Percentiles rank a stretch among this genome's conserved stretches.
These are phyloP conservation scores for Aspergillus carbonarius DNA, from an alignment of 2,329 filamentous ascomycete species.

Conservation along the genomic window DNA sequence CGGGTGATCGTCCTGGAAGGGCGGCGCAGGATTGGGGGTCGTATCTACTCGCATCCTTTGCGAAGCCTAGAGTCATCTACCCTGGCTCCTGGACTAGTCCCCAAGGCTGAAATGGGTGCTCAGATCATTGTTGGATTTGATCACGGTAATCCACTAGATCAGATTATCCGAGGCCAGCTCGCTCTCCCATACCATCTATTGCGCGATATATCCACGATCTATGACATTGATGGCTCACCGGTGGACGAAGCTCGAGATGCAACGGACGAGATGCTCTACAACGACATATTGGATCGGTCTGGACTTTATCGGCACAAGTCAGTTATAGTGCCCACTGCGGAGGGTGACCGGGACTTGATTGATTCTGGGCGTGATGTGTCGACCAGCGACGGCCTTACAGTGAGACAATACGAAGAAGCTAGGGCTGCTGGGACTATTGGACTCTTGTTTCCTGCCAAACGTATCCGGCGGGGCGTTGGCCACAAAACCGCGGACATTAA, in stretches of 20 bases:
- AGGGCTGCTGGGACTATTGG: constrained; percentile 57
- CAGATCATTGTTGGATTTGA: constrained; percentile 99
- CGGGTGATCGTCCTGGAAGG: constrained; percentile 84
- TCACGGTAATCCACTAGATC: constrained; percentile 87
- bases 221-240: constrained; percentile 64
- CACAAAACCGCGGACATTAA: constrained; percentile 54
- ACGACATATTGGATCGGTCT: constrained; percentile 88
- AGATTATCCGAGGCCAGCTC: constrained; percentile 86
- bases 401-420: constrained; percentile 71
- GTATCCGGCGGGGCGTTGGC: constrained; percentile 45
- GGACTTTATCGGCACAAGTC: constrained; percentile 85
- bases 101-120: constrained; percentile 93
- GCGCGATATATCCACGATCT: constrained; percentile 78
- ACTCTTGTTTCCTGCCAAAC: constrained; percentile 43
- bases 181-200: constrained; percentile 82
- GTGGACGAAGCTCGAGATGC: constrained; percentile 78
- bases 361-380: constrained; percentile 77
- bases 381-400: constrained; percentile 67
- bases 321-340: constrained; percentile 66
- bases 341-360: constrained; percentile 80
- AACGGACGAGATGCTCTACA: constrained; percentile 87
- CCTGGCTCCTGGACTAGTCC: constrained; percentile 56
- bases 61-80: constrained; percentile 58
- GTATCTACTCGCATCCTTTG: constrained; percentile 82
- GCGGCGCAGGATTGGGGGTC: constrained; percentile 79